Percentiles rank a stretch among this genome's conserved stretches.
These are phyloP conservation scores for Picea glauca DNA, from an alignment of 75 land plant species.

Conservation along the genomic window DNA sequence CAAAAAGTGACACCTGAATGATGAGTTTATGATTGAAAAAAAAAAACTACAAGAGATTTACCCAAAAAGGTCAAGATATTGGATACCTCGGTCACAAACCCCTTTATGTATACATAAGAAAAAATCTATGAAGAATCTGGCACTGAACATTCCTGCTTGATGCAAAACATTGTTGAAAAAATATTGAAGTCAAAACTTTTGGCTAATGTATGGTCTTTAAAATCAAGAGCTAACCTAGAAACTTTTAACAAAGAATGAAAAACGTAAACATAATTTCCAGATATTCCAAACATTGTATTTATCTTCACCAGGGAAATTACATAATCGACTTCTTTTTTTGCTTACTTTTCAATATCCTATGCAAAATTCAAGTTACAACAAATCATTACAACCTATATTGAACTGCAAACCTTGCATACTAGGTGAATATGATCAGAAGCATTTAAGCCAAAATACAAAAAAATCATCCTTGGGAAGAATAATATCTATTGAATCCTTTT, in stretches of 20 bases:
- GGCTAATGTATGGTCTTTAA: not conserved
- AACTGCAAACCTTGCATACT: not conserved
- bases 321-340: conserved; percentile 90
- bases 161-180: too few species aligned
- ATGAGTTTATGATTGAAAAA: not conserved
- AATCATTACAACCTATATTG: not conserved
- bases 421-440: not conserved
- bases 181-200: too few species aligned
- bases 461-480: too few species aligned
- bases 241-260: not conserved
- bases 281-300: not conserved
- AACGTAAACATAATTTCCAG: not conserved
- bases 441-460: too few species aligned
- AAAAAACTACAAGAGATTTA: too few species aligned
- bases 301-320: conserved; percentile 94
- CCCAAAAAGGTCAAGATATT: too few species aligned
- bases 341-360: conserved; percentile 64
- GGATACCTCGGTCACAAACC: too few species aligned
- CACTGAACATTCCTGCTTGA: too few species aligned
- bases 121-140: too few species aligned
- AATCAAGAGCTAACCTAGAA: not conserved
- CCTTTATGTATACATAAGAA: too few species aligned
- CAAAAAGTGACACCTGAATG: not conserved
- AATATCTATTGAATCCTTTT: not conserved
- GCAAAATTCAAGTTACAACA: not conserved